These are phyloP conservation scores for Metrosideros polymorpha DNA, from an alignment of 441 rosid genomes.

Conservation along the genomic window DNA sequence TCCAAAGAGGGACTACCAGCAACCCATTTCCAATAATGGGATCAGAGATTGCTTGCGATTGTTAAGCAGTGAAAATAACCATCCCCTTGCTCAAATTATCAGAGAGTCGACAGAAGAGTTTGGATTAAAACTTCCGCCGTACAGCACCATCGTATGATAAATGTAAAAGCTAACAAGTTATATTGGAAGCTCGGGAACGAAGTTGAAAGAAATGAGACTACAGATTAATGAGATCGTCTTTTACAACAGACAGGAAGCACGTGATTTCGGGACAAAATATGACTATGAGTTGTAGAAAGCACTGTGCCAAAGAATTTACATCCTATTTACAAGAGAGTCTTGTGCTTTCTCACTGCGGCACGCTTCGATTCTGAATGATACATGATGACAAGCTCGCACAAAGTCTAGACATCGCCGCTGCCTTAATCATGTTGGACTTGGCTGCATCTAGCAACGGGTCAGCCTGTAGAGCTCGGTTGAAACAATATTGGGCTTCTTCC, in stretches of 20 bases:
- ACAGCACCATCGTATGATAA: background rate
- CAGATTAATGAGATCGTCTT: background rate
- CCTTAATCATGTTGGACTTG: slow-evolving; percentile 74
- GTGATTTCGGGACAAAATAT: background rate
- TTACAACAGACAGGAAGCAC: background rate
- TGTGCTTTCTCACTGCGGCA: background rate
- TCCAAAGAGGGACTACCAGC: background rate
- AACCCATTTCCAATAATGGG: background rate
- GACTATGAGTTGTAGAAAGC: background rate
- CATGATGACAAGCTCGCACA: slow-evolving; percentile 27
- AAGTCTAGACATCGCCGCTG: slow-evolving; percentile 36
- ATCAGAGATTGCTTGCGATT: background rate
- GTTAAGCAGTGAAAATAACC: background rate
- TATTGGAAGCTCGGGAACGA: background rate
- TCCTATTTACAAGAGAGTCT: background rate
- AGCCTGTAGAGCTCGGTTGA: slow-evolving; percentile 52
- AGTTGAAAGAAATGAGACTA: background rate
- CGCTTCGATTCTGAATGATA: slow-evolving; percentile 4
- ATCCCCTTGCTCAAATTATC: background rate
- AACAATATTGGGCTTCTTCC: slow-evolving; percentile 89
- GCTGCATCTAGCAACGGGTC: slow-evolving; percentile 91
- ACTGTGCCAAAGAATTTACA: background rate
- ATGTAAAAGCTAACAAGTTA: background rate
- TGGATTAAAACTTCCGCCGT: background rate
- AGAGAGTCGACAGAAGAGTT: background rate